A percentile compares a stretch with the other conserved stretches of the same genome.
Evolutionary conservation across 768 basidiomycete species (phyloP).

Genomic region (Floccularia luteovirens): DNA sequence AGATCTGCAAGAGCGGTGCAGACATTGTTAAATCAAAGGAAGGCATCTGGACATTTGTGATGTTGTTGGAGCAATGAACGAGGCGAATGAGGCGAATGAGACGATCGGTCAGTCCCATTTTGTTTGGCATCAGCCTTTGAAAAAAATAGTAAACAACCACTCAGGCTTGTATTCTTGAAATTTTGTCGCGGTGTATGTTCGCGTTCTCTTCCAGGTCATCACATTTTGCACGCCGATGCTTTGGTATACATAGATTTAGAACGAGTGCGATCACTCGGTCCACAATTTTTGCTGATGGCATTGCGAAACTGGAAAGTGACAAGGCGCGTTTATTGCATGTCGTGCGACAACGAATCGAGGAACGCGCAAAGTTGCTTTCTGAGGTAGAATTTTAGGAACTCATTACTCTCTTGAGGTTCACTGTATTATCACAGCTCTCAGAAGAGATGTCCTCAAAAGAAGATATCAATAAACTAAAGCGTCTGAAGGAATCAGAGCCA

Average conservation of each 20-base stretch:
- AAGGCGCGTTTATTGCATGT: constrained; percentile 47
- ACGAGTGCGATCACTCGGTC: too few relatives aligned
- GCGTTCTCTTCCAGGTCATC: too few relatives aligned
- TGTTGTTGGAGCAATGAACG: background rate
- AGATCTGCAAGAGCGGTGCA: background rate
- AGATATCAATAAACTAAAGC: constrained; percentile 51
- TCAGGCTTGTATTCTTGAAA: too few relatives aligned
- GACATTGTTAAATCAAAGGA: background rate
- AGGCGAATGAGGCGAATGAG: background rate
- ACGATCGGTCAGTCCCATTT: background rate
- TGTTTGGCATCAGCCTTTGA: too few relatives aligned
- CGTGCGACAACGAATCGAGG: constrained; percentile 45
- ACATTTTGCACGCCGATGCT: too few relatives aligned
- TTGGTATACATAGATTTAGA: too few relatives aligned
- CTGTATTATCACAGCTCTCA: constrained; percentile 31
- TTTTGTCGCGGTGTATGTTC: too few relatives aligned
- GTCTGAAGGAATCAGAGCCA: constrained; percentile 62
- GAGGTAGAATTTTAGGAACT: constrained; percentile 24
- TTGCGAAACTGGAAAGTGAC: constrained; percentile 25
- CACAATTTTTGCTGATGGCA: too few relatives aligned
- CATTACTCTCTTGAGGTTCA: background rate
- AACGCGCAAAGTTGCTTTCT: constrained; percentile 33
- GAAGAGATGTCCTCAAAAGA: constrained; percentile 44
- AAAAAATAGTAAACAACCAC: too few relatives aligned
- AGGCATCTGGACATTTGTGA: background rate